Conservation (phyloP, 345 rosid genomes). For the Citrus reticulata region DNA sequence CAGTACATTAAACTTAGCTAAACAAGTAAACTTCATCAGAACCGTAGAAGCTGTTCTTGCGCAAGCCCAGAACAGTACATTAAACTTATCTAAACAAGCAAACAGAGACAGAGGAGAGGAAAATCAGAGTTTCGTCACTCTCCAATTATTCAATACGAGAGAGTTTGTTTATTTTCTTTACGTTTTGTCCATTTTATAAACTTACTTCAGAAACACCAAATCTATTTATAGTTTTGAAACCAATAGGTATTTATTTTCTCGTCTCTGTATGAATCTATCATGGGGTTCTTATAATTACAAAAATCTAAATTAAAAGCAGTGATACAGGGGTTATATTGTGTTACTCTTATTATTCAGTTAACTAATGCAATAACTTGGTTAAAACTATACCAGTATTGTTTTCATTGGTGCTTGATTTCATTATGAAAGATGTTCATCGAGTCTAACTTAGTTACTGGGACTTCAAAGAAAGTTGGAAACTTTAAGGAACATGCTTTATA, state of each 20-base stretch:
- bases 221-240: background rate
- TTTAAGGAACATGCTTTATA: background rate
- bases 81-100: background rate
- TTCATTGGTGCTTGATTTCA: background rate
- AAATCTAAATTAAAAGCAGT: background rate
- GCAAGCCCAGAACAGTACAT: background rate
- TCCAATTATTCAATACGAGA: background rate
- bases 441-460: background rate
- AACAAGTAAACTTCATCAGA: no score
- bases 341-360: background rate
- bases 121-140: background rate
- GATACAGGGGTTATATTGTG: background rate
- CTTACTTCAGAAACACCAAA: background rate
- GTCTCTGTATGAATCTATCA: background rate
- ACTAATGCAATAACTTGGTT: background rate
- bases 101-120: background rate
- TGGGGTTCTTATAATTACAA: background rate
- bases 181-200: background rate
- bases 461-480: background rate
- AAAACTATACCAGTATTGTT: background rate
- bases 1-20: no score
- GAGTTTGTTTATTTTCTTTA: background rate
- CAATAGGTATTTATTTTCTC: no score
- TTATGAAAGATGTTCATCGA: background rate
- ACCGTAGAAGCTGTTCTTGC: background rate